A percentile compares a stretch with the other conserved stretches of the same genome.
These are phyloP conservation scores for Austroboletus niveus DNA, from an alignment of 1,284 basidiomycete genomes.

Conservation along the genomic window DNA sequence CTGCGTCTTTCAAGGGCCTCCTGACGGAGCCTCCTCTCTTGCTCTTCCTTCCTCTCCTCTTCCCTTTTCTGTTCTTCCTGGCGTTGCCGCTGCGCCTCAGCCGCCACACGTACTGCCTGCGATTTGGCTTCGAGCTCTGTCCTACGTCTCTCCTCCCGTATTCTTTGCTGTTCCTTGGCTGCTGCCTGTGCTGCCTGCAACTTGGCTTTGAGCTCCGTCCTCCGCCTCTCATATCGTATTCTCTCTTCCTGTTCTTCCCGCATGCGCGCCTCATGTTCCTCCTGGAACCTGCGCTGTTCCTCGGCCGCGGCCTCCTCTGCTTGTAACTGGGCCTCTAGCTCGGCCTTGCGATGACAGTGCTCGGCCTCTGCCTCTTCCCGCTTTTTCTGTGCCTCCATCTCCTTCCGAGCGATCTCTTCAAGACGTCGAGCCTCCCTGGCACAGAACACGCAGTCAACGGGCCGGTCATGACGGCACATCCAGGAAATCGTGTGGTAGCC, in stretches of 20 bases:
- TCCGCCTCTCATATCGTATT: neutral
- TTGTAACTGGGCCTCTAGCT: neutral
- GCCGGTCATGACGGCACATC: constrained; percentile 11
- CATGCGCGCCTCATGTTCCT: neutral
- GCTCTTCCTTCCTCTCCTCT: neutral
- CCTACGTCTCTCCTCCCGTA: neutral
- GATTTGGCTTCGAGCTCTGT: neutral
- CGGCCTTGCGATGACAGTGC: neutral
- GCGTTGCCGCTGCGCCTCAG: too few relatives aligned
- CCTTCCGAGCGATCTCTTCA: neutral
- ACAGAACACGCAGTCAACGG: constrained; percentile 7
- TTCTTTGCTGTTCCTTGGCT: too few relatives aligned
- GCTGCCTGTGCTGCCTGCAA: neutral
- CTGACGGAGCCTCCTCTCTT: neutral
- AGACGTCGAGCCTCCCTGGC: constrained; percentile 3
- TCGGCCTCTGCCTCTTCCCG: constrained; percentile 10
- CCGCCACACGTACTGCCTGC: neutral
- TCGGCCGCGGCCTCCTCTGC: neutral
- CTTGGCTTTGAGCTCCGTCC: neutral
- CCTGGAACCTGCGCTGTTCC: neutral
- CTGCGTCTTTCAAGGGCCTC: neutral
- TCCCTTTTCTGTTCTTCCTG: neutral
- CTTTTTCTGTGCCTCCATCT: neutral
- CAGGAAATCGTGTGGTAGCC: constrained; percentile 6
- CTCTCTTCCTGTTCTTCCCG: neutral